These are phyloP conservation scores for Phyllosticta citribraziliensis DNA, from an alignment of 2,329 filamentous ascomycete species.

Conservation along the genomic window DNA sequence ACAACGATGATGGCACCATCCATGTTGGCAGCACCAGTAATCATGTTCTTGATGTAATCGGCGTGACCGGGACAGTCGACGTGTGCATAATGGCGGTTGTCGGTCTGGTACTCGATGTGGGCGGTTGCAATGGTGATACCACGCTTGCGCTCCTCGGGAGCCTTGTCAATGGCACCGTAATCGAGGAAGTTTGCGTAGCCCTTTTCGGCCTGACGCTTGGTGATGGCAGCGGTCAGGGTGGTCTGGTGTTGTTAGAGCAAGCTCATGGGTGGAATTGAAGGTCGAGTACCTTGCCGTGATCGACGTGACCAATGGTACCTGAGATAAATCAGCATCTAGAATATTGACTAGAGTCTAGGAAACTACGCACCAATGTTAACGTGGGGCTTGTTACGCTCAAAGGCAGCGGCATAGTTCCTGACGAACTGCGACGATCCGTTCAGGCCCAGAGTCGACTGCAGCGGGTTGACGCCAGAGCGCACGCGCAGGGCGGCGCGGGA, in stretches of 20 bases:
- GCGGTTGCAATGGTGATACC: slow-evolving; percentile 99
- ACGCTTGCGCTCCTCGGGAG: slow-evolving; percentile 97
- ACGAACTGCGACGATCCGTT: slow-evolving; percentile 55
- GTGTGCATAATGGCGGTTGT: slow-evolving; percentile 93
- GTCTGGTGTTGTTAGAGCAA: slow-evolving; percentile 50
- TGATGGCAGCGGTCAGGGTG: slow-evolving; percentile 96
- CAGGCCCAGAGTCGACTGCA: slow-evolving; percentile 58
- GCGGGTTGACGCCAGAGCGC: slow-evolving; percentile 57
- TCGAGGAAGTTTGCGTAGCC: slow-evolving; percentile 91
- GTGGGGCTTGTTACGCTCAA: slow-evolving; percentile 88
- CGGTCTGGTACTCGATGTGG: slow-evolving; percentile 97
- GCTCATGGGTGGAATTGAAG: slow-evolving; percentile 10
- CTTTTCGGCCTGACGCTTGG: slow-evolving; percentile 93
- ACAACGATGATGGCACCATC: slow-evolving; percentile 98
- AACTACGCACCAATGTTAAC: slow-evolving; percentile 77
- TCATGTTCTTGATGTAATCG: slow-evolving; percentile 99
- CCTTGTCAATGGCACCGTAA: slow-evolving; percentile 97
- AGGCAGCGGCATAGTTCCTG: slow-evolving; percentile 54
- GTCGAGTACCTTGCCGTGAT: slow-evolving; percentile 83
- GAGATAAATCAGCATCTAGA: slow-evolving; percentile 14
- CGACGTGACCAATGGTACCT: slow-evolving; percentile 98
- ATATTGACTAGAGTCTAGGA: neutral
- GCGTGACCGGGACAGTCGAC: slow-evolving; percentile 99
- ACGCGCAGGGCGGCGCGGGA: slow-evolving; percentile 65
- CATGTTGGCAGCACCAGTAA: slow-evolving; percentile 98